phyloP scores from a whole-genome alignment of 441 rosid genomes.

The Populus hybrid region DNA sequence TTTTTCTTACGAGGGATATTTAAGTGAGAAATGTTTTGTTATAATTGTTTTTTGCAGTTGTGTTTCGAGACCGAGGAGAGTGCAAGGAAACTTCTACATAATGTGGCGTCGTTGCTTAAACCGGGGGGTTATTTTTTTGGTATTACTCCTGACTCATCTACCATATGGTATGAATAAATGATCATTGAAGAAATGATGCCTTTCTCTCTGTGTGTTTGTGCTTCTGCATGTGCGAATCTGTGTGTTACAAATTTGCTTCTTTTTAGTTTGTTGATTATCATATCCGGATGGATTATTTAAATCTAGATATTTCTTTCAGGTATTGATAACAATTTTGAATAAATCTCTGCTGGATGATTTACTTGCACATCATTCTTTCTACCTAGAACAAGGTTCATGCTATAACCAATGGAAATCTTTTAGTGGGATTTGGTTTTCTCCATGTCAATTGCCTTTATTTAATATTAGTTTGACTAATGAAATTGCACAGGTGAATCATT shows the following conservation, averaged over 20 bases:
- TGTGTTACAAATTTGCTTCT: neutral
- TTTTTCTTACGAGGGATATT: neutral
- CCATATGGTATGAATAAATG: conserved; percentile 75
- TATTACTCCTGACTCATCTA: conserved; percentile 95
- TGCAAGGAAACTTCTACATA: conserved; percentile 75
- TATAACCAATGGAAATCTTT: neutral
- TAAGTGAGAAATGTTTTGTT: neutral
- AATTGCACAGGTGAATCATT: neutral
- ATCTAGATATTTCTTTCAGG: neutral
- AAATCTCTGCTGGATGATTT: neutral
- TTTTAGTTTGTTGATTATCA: neutral
- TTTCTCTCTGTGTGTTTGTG: neutral
- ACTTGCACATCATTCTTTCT: neutral
- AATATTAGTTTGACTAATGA: neutral
- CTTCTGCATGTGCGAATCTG: neutral
- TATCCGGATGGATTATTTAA: neutral
- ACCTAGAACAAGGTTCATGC: neutral
- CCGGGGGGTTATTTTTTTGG: conserved; percentile 98
- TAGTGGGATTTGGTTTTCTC: neutral
- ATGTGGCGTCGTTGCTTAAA: conserved; percentile 78
- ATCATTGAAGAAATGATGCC: neutral
- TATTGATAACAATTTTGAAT: neutral
- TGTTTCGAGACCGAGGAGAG: conserved; percentile 93
- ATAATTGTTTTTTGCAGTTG: conserved; percentile 41
- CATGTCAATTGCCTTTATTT: neutral